These are phyloP conservation scores for Raphanus sativus DNA, from an alignment of 345 rosid genomes.

Conservation along the genomic window DNA sequence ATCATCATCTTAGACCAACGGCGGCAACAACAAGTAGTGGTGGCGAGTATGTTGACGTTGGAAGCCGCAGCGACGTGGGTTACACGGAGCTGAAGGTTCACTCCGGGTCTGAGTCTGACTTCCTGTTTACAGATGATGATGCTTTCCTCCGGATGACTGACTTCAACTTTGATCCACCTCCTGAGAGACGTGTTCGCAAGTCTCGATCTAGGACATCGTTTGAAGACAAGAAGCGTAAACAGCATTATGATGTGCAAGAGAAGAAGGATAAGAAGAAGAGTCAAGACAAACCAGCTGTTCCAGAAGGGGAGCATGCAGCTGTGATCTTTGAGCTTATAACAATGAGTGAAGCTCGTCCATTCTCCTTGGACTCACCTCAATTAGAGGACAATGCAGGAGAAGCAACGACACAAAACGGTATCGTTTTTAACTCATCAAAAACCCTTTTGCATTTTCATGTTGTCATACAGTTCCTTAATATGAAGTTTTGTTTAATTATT, in stretches of 20 bases:
- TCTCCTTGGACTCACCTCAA: constrained; percentile 18
- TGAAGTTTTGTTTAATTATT: constrained; percentile 21
- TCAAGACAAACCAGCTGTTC: constrained; percentile 6
- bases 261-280: constrained; percentile 24
- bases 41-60: constrained; percentile 23
- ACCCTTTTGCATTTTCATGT: neutral
- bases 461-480: constrained; percentile 12
- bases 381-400: constrained; percentile 23
- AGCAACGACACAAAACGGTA: constrained; percentile 12
- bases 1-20: constrained; percentile 24
- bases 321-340: constrained; percentile 47
- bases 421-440: neutral
- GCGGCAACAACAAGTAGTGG: constrained; percentile 11
- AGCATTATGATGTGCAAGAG: constrained; percentile 12
- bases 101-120: constrained; percentile 60
- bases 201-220: constrained; percentile 19
- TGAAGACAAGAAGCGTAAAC: constrained; percentile 24
- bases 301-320: constrained; percentile 25
- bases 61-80: constrained; percentile 43
- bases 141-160: constrained; percentile 29
- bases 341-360: constrained; percentile 45
- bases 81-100: constrained; percentile 54
- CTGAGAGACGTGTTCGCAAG: constrained; percentile 31
- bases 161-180: constrained; percentile 33
- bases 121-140: constrained; percentile 54